A percentile compares a stretch with the other conserved stretches of the same genome.
Evolutionary conservation across 345 rosid species (phyloP).

Genomic region (Eucalyptus erythrocorys): DNA sequence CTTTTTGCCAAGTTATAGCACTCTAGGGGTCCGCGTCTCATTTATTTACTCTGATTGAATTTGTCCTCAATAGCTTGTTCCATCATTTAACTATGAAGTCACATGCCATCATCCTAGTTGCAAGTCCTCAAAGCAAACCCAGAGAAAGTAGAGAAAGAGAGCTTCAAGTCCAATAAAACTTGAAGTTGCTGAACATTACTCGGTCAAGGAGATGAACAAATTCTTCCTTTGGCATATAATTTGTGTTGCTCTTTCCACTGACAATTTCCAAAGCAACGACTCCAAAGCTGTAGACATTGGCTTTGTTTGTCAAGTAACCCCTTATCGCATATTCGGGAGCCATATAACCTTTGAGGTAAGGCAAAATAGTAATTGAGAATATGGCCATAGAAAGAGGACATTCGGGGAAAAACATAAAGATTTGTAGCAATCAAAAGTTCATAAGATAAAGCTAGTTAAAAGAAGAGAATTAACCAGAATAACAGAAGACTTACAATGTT

Average conservation of each 20-base stretch:
- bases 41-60: background rate
- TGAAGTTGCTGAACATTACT: conserved; percentile 11
- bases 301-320: conserved; percentile 88
- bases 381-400: background rate
- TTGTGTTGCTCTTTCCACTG: conserved; percentile 91
- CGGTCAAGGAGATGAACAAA: conserved; percentile 87
- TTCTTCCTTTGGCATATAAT: conserved; percentile 82
- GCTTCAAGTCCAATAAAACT: background rate
- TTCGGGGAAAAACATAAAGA: background rate
- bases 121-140: background rate
- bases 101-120: background rate
- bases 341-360: conserved; percentile 67
- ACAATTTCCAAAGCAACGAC: conserved; percentile 65
- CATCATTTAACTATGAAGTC: background rate
- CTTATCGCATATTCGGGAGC: conserved; percentile 98
- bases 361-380: background rate
- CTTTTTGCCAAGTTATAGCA: too few species aligned
- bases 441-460: background rate
- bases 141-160: background rate
- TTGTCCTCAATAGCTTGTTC: background rate
- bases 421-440: background rate
- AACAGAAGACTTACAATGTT: conserved; percentile 29
- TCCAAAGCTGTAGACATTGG: conserved; percentile 90
- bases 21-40: too few species aligned
- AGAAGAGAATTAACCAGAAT: background rate